Percentiles rank a stretch among this genome's conserved stretches.
Evolutionary conservation across 2,329 filamentous ascomycete species (phyloP).

Genomic region (Diaporthe amygdali): DNA sequence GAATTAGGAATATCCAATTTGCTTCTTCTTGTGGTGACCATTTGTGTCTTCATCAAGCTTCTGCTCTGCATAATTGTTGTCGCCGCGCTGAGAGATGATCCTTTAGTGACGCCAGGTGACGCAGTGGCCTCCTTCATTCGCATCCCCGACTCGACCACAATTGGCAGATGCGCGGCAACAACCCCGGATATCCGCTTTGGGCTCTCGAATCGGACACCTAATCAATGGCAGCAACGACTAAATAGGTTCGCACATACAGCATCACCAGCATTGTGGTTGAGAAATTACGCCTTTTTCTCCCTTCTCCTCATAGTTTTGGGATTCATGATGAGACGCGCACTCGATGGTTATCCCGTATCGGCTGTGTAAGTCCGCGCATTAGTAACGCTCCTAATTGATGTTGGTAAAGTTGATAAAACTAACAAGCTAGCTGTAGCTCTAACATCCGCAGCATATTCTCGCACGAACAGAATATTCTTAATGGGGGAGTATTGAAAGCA

Average conservation of each 20-base stretch:
- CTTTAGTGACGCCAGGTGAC: slow-evolving; percentile 2
- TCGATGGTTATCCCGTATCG: background rate
- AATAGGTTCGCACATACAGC: background rate
- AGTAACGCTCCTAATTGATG: background rate
- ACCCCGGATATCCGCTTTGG: background rate
- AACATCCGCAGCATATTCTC: background rate
- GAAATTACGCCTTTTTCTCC: background rate
- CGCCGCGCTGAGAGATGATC: background rate
- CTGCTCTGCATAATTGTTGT: background rate
- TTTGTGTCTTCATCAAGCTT: background rate
- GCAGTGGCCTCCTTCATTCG: slow-evolving; percentile 15
- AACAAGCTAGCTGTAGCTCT: background rate
- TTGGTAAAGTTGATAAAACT: background rate
- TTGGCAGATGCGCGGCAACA: background rate
- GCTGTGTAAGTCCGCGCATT: background rate
- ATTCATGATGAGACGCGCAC: background rate
- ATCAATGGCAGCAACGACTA: background rate
- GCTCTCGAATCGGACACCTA: background rate
- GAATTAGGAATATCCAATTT: background rate
- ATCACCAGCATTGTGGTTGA: background rate
- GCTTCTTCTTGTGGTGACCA: background rate
- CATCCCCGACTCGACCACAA: background rate
- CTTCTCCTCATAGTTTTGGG: background rate
- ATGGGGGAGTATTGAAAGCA: background rate
- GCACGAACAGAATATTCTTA: background rate